Evolutionary conservation across 768 basidiomycete species (phyloP), one percentile per base, ranked within the genome.

Genomic region (Termitomyces sp.): DNA sequence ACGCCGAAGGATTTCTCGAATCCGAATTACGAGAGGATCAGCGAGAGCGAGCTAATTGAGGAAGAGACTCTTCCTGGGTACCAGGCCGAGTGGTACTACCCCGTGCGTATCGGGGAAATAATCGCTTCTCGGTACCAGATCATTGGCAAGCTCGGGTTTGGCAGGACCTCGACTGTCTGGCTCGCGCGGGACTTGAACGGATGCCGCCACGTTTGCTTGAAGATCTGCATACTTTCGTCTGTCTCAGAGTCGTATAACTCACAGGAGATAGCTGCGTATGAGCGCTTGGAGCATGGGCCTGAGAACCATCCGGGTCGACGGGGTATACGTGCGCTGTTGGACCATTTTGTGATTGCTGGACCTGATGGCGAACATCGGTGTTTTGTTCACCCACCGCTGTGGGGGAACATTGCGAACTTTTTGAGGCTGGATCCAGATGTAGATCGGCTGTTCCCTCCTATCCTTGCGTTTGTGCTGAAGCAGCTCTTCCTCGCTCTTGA

Each of bases 141-240:
- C 18, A 55, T 73, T 24, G 63, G 64, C 13, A 74, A 74, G 61
- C 59, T 74, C 1, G 73, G 72, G 2, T 72, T 60, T 57, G 73
- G 73, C 18, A 54, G 63, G 10, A 62, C 57, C 20, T 59, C 61
- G 18, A 72, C 71, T 20, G 64, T 22, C 12, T 44, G 42, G 42
- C 42, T 44, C 12, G 59, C 24, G 72, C 71, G 70, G 15, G 69
- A 69, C 56, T 63, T 70, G 4, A 42, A 34, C 10, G 48, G 58
- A 20, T 20, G 41, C 54, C 16, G 46, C 18, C 42, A 65, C 31
- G 57, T 63, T 47, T 29, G 62, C 6, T 39, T 66, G 39, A 66
- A 64, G 56, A 42, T 66, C 15, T 39, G 16, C 33, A 62, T 55
- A n/a, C 33, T 12, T 13, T 57, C 49, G 1, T 58, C 57, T 10